Base-by-base conservation (phyloP, 208 protist species). In the Vickermania ingenoplastis region DNA sequence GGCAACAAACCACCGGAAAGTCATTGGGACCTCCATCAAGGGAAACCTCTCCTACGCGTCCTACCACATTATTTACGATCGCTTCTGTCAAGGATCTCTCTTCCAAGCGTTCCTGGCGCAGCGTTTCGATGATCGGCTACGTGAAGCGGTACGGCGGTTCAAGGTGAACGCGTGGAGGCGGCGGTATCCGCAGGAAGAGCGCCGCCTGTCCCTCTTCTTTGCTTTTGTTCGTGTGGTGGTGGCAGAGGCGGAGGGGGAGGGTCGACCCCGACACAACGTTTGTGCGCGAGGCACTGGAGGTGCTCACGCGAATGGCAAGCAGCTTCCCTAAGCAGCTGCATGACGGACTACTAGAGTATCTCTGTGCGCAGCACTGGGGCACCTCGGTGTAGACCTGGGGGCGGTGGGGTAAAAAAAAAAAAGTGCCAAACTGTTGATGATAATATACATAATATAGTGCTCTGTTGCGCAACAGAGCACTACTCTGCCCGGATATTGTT, bases 231-330 rank as follows among this genome's bases (percentile, higher is more conserved):
- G 67, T 31, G 68, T 85, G 23, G 73, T 89, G 2, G 65, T 86
- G 55, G 63, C 73, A 0, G 83, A 91, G 58, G 56, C 85, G 24
- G 65, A 62, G 25, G 66, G 75, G n/a, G 5, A 73, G 73, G 7
- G 59, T 88, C 22, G 83, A 94, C 31, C 83, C 83, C 0, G 87
- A 94, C 57, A 72, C 89, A 31, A 66, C 88, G 14, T 87, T 91
- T 57, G 73, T 94, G 28, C 76, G 71, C 7, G 70, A 63, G 13
- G 81, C 76, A 4, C 86, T 71, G 24, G 64, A 81, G n/a, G 82
- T 90, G 23, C 68, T 94, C 53, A 77, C 73, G 28, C 75, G 70
- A 45, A 89, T 94, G 79, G 80, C 77, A 7, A 65, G 74, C 3
- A 69, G 69, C 30, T 67, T 94, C 5, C 57, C 60, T 7, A 65